Conservation (phyloP, 2,329 filamentous ascomycete species). For the Bipolaris zeicola region DNA sequence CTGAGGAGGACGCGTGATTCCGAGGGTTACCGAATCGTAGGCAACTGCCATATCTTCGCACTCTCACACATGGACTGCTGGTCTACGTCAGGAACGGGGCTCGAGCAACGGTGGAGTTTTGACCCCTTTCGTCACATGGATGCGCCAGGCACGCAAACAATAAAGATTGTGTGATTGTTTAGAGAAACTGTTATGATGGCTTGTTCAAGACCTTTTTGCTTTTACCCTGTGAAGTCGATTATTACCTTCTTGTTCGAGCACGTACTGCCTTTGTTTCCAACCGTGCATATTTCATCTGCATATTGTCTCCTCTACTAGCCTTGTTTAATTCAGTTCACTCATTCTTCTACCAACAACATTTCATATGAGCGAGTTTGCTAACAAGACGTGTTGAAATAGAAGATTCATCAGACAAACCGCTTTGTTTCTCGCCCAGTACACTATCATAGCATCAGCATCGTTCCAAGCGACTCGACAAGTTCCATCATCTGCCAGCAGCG, state of each 20-base stretch:
- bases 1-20: conserved; percentile 1
- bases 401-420: too few species aligned
- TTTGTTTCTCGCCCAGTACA: too few species aligned
- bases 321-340: too few species aligned
- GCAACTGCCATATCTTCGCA: conserved; percentile 15
- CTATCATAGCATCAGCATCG: too few species aligned
- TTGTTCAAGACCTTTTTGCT: background rate
- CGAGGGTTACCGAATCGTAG: conserved; percentile 9
- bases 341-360: too few species aligned
- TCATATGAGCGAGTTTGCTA: too few species aligned
- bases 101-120: conserved; percentile 17
- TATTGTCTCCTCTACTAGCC: too few species aligned
- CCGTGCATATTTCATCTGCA: too few species aligned
- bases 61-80: conserved; percentile 18
- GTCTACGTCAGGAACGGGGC: conserved; percentile 11
- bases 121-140: conserved; percentile 20
- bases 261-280: too few species aligned
- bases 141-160: conserved; percentile 10
- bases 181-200: background rate
- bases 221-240: background rate
- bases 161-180: conserved; percentile 9
- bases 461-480: too few species aligned
- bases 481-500: too few species aligned
- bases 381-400: too few species aligned
- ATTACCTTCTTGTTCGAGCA: background rate